Percentiles rank a stretch among this genome's conserved stretches.
These are phyloP conservation scores for Pseudogymnoascus sp. DNA, from an alignment of 2,329 filamentous ascomycete species.

Conservation along the genomic window DNA sequence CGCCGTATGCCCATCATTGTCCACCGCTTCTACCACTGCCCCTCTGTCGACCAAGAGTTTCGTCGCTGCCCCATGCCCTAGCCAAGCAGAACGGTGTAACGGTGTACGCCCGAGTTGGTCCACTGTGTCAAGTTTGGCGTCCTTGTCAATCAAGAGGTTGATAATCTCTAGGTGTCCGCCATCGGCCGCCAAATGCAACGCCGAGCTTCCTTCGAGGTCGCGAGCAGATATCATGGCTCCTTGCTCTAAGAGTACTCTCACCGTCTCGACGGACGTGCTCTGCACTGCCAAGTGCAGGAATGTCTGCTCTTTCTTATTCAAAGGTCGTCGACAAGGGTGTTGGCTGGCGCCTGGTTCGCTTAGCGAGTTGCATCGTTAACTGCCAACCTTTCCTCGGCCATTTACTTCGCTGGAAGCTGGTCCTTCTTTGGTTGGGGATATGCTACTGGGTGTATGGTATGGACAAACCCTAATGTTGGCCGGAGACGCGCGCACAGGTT, in stretches of 20 bases:
- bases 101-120: conserved; percentile 9
- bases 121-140: conserved; percentile 1
- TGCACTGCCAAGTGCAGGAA: conserved; percentile 10
- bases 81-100: conserved; percentile 7
- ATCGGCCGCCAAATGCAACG: conserved; percentile 11
- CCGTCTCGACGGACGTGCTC: conserved; percentile 10
- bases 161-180: conserved; percentile 8
- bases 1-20: not conserved
- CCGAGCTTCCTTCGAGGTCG: conserved; percentile 11
- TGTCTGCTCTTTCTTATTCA: conserved; percentile 10
- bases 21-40: not conserved
- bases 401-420: too few relatives aligned
- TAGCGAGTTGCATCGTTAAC: too few relatives aligned
- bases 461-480: too few relatives aligned
- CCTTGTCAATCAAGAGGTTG: conserved; percentile 9
- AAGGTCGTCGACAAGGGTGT: too few relatives aligned
- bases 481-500: too few relatives aligned
- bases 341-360: too few relatives aligned
- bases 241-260: conserved; percentile 8
- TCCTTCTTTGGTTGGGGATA: too few relatives aligned
- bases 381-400: too few relatives aligned
- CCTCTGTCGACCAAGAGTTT: conserved; percentile 9
- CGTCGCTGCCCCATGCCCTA: conserved; percentile 9
- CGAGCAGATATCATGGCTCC: conserved; percentile 2
- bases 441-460: too few relatives aligned